These are phyloP conservation scores for Puccinellia tenuiflora DNA, from an alignment of 176 grass and related monocot species.

Conservation along the genomic window DNA sequence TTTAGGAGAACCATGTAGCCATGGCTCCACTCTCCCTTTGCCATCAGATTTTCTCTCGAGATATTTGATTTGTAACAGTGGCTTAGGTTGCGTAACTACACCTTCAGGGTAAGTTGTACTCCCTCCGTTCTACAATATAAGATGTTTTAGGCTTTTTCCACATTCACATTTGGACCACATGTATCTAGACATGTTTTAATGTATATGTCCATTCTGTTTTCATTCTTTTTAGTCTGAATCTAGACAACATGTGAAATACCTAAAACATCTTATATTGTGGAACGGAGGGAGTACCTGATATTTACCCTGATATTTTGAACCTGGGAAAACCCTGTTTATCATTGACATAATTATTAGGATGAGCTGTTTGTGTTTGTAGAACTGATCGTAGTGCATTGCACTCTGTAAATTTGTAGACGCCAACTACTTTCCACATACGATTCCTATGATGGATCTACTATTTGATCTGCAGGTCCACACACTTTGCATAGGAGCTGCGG, in stretches of 20 bases:
- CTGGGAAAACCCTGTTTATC: neutral
- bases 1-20: neutral
- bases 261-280: too few relatives aligned
- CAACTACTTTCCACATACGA: neutral
- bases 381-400: neutral
- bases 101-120: neutral
- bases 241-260: too few relatives aligned
- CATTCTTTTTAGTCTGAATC: too few relatives aligned
- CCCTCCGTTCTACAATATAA: too few relatives aligned
- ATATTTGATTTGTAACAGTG: neutral
- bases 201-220: too few relatives aligned
- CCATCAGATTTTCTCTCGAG: neutral
- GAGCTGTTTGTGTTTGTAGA: neutral
- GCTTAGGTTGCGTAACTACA: neutral
- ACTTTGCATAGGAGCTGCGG: slow-evolving; percentile 67
- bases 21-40: neutral
- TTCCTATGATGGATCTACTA: slow-evolving; percentile 7
- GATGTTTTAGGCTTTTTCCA: too few relatives aligned
- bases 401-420: neutral
- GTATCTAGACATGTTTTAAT: too few relatives aligned
- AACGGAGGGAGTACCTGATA: too few relatives aligned
- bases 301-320: slow-evolving; percentile 20
- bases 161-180: too few relatives aligned
- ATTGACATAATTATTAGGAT: slow-evolving; percentile 2
- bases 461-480: slow-evolving; percentile 73